These are phyloP conservation scores for Lachnellula cervina DNA, from an alignment of 2,329 filamentous ascomycete genomes.

Conservation along the genomic window DNA sequence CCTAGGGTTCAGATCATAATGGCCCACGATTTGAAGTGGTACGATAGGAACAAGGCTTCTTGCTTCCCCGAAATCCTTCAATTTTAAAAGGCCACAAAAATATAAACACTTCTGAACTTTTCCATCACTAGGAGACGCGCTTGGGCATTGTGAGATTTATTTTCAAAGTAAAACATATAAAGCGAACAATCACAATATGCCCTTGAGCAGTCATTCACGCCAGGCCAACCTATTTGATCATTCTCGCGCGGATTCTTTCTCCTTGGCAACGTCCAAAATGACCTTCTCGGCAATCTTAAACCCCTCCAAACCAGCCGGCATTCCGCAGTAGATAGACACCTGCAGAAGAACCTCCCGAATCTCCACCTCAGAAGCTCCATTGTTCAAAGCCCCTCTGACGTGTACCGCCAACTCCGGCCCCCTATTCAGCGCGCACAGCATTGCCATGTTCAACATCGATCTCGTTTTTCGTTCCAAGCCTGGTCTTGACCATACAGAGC, in stretches of 20 bases:
- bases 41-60: too few relatives aligned
- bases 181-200: too few relatives aligned
- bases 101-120: too few relatives aligned
- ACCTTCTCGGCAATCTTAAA: slow-evolving; percentile 3
- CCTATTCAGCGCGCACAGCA: slow-evolving; percentile 58
- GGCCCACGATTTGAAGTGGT: too few relatives aligned
- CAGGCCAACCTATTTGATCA: background rate
- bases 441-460: slow-evolving; percentile 58
- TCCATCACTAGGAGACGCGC: too few relatives aligned
- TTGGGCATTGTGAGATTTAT: too few relatives aligned
- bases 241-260: background rate
- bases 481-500: slow-evolving; percentile 57
- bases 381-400: slow-evolving; percentile 56
- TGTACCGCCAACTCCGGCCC: slow-evolving; percentile 56
- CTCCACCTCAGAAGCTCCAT: slow-evolving; percentile 56
- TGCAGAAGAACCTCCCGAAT: slow-evolving; percentile 55
- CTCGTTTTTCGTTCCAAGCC: slow-evolving; percentile 58
- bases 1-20: too few relatives aligned
- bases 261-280: background rate
- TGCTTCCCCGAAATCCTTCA: too few relatives aligned
- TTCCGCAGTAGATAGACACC: slow-evolving; percentile 41
- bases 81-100: too few relatives aligned
- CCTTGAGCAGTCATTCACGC: too few relatives aligned
- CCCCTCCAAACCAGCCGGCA: slow-evolving; percentile 40
- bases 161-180: too few relatives aligned